Base-by-base conservation (phyloP, 176 grass and related monocot genomes). In the Puccinellia tenuiflora region DNA sequence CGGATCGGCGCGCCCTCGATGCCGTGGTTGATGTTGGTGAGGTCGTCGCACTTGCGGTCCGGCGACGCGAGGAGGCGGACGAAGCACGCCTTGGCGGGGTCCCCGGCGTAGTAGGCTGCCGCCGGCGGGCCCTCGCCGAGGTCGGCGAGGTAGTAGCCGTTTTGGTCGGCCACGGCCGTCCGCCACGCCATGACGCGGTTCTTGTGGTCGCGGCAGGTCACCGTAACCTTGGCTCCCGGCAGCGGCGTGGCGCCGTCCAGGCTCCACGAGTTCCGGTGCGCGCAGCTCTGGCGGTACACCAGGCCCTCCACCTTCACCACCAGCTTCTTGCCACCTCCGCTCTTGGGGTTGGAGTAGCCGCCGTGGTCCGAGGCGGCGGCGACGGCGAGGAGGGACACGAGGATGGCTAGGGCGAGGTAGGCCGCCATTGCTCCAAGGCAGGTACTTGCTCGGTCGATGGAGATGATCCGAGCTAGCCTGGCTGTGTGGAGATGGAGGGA, bases 191-290 rank as follows among this genome's bases (percentile, higher is more conserved):
- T 50, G 6, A 85, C 84, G 30, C 91, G 83, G 79, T 88, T 86
- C 91, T 94, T 93, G 77, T 5, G n/a, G 68, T 93, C 85, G 35
- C 87, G 88, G 87, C 96, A 98, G 37, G 89, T 93, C 9, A 98
- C 64, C 20, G 48, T 60, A 69, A 98, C 85, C 81, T 77, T 85
- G 0, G 93, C 89, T 17, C 43, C 11, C 6, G 75, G 83, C 73
- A 98, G 83, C n/a, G 83, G 80, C 84, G 8, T 66, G 15, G 91
- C 80, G 42, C 73, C 87, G 25, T 46, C 16, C 3, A 98, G 87
- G 18, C 63, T 57, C 85, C 70, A 84, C 15, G 95, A 67, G 69
- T 86, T 79, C 1, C 52, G 54, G 16, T 48, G 12, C 24, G 40
- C 54, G 85, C 96, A 98, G 85, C 84, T 81, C 89, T 98, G 93